Evolutionary conservation across 345 rosid species (phyloP).

Genomic region (Syzygium oleosum): DNA sequence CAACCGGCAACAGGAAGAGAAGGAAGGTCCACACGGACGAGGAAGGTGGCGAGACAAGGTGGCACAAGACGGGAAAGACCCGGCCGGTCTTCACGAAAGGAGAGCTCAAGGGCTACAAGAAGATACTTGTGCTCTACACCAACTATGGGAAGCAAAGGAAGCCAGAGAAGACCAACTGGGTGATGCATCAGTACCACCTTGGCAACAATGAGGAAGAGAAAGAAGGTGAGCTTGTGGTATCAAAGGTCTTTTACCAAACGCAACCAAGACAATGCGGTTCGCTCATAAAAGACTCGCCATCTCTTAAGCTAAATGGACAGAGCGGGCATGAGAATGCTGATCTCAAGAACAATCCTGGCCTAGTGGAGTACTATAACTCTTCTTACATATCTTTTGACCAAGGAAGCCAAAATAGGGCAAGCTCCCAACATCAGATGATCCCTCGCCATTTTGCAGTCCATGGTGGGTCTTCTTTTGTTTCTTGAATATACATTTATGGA

Average conservation of each 20-base stretch:
- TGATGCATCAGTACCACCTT: slow-evolving; percentile 97
- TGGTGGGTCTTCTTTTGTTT: slow-evolving; percentile 52
- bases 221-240: slow-evolving; percentile 93
- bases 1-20: slow-evolving; percentile 89
- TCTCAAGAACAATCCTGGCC: slow-evolving; percentile 13
- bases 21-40: slow-evolving; percentile 80
- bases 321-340: slow-evolving; percentile 18
- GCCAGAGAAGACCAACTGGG: slow-evolving; percentile 97
- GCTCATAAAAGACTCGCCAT: slow-evolving; percentile 12
- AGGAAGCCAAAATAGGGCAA: slow-evolving; percentile 37
- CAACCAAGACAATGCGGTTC: slow-evolving; percentile 90
- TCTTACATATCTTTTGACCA: slow-evolving; percentile 63
- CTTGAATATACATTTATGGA: slow-evolving; percentile 13
- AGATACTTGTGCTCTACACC: slow-evolving; percentile 91
- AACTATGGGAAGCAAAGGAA: slow-evolving; percentile 91
- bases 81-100: slow-evolving; percentile 58
- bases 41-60: slow-evolving; percentile 83
- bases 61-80: slow-evolving; percentile 99
- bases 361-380: slow-evolving; percentile 48
- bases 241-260: slow-evolving; percentile 94
- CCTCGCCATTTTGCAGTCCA: slow-evolving; percentile 53
- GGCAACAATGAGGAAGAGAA: slow-evolving; percentile 87
- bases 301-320: slow-evolving; percentile 27
- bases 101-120: slow-evolving; percentile 76
- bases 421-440: slow-evolving; percentile 29